phyloP scores from a whole-genome alignment of 768 basidiomycete species.

The Boletus pseudo-olivaceus region DNA sequence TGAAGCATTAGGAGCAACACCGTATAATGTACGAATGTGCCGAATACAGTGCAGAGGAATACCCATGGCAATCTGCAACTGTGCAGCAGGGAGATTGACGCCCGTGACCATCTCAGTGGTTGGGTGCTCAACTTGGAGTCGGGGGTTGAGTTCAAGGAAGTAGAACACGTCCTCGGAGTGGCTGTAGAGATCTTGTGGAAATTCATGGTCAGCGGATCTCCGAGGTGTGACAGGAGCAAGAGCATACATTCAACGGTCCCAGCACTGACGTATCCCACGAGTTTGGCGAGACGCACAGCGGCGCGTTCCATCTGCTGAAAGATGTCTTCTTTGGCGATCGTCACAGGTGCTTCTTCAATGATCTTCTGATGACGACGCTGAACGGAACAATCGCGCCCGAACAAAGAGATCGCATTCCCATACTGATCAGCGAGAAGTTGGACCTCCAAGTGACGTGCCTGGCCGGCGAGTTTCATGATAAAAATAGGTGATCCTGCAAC shows the following conservation, averaged over 20 bases:
- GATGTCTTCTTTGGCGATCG: slow-evolving; percentile 86
- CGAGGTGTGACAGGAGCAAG: neutral
- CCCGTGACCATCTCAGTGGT: slow-evolving; percentile 99
- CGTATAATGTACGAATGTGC: slow-evolving; percentile 94
- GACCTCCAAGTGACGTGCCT: slow-evolving; percentile 96
- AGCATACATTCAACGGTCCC: slow-evolving; percentile 92
- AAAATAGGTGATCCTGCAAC: slow-evolving; percentile 90
- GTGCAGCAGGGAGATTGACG: slow-evolving; percentile 95
- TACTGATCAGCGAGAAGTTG: slow-evolving; percentile 99
- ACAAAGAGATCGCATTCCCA: slow-evolving; percentile 97
- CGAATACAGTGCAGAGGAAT: slow-evolving; percentile 92
- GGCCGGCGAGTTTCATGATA: slow-evolving; percentile 99
- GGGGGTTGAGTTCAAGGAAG: slow-evolving; percentile 98
- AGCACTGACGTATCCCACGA: slow-evolving; percentile 98
- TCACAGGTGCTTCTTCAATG: slow-evolving; percentile 98
- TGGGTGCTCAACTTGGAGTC: slow-evolving; percentile 99
- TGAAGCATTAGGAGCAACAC: slow-evolving; percentile 82
- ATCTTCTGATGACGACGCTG: slow-evolving; percentile 99
- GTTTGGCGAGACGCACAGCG: slow-evolving; percentile 97
- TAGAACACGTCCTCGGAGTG: slow-evolving; percentile 91
- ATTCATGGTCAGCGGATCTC: neutral
- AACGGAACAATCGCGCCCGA: slow-evolving; percentile 98
- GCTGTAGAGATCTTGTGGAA: slow-evolving; percentile 79
- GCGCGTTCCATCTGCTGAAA: slow-evolving; percentile 99
- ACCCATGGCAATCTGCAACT: slow-evolving; percentile 98